Evolutionary conservation across 192 early-diverging fungal species (phyloP), one percentile per base, ranked within the genome.

Genomic region (Diversispora eburnea): DNA sequence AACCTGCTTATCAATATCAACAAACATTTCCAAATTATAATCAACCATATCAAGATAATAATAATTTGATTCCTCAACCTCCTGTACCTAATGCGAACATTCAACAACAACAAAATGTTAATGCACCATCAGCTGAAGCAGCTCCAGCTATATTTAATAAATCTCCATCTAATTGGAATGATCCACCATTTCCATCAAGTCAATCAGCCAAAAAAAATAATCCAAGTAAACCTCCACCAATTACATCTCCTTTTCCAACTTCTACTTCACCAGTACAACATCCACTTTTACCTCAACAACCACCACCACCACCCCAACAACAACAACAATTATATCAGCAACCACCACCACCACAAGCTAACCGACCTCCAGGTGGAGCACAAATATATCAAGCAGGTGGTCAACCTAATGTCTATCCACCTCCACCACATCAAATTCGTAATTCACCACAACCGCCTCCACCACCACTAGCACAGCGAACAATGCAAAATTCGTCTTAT

Each of bases 131-230:
- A 52, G 70, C 80, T 22, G 80, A 78, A 25, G 46, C 79, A 25
- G 46, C 79, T 42, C 67, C 76, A 61, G 74, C 81, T 10, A 80
- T 81, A 22, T 78, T 78, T 48, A 80, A 80, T 42, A 85, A 83
- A 56, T 75, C 79, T 51, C 70, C 77, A 45, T 74, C 81, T 20
- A 83, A 83, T 62, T 88, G 85, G 85, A 88, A 88, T 68, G 87
- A 88, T 71, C 84, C 87, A 41, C 87, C 87, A 62, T 62, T 83
- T 69, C 51, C 76, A 68, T 73, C 75, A 47, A 54, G 72, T 67
- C 60, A 75, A 60, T 66, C 67, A 10, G 73, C 70, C 1, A 47
- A 62, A 57, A 83, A 77, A 74, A 79, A 69, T 20, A 15, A 81
- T 73, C 17, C 63, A 12, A 55, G 51, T 46, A 63, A 69, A n/a